Evolutionary conservation across 2,329 filamentous ascomycete genomes (phyloP).

Genomic region (Penicillium expansum): DNA sequence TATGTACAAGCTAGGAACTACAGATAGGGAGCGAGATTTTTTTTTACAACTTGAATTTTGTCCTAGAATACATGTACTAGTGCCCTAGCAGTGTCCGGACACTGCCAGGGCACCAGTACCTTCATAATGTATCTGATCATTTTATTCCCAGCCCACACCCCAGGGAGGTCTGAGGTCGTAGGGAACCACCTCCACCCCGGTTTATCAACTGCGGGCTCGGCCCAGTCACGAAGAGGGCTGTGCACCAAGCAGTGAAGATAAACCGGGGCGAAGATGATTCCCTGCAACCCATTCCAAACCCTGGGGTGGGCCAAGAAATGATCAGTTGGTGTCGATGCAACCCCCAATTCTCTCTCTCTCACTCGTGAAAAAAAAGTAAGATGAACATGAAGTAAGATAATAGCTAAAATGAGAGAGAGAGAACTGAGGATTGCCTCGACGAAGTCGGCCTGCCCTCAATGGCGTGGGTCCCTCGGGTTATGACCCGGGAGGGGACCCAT

Average conservation of each 20-base stretch:
- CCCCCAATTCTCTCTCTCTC: background rate
- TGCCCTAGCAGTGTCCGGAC: background rate
- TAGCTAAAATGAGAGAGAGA: conserved; percentile 11
- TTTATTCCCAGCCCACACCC: background rate
- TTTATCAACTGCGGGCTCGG: background rate
- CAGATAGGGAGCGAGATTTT: background rate
- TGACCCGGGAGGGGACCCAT: conserved; percentile 21
- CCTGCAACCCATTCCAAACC: background rate
- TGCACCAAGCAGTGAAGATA: background rate
- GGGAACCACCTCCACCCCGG: background rate
- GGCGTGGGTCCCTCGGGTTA: conserved; percentile 7
- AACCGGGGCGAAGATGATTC: background rate
- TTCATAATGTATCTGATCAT: conserved; percentile 5
- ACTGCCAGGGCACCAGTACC: background rate
- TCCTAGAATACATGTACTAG: conserved; percentile 6
- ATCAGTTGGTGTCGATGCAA: background rate
- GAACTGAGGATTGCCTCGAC: background rate
- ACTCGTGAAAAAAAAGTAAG: background rate
- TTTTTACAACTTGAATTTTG: background rate
- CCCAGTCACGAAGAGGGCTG: background rate
- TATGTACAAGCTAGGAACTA: background rate
- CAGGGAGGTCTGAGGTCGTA: background rate
- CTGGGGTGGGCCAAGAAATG: background rate
- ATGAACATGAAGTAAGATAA: background rate
- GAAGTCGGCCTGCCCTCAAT: conserved; percentile 13